Conservation (phyloP, 2,329 filamentous ascomycete species). For the Aureobasidium leucospermi region DNA sequence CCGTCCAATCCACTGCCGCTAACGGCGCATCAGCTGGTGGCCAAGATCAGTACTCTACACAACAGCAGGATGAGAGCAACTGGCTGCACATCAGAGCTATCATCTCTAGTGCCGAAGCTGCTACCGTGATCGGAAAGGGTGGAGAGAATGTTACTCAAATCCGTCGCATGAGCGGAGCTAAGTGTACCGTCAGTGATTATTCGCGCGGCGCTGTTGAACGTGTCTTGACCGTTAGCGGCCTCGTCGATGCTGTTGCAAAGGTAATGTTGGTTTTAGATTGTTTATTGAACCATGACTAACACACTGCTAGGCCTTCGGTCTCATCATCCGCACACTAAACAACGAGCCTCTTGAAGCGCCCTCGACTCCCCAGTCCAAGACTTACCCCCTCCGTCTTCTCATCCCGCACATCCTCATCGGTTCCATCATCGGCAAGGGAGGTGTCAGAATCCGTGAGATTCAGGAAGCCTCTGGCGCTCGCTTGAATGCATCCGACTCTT, state of each 20-base stretch:
- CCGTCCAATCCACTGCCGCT: slow-evolving; percentile 49
- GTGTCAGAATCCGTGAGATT: slow-evolving; percentile 93
- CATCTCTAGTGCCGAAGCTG: slow-evolving; percentile 94
- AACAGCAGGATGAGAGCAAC: slow-evolving; percentile 75
- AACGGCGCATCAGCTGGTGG: slow-evolving; percentile 47
- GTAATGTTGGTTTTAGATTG: slow-evolving; percentile 41
- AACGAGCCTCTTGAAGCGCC: slow-evolving; percentile 85
- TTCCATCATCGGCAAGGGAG: slow-evolving; percentile 96
- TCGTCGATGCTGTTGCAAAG: slow-evolving; percentile 95
- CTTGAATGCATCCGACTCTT: slow-evolving; percentile 91
- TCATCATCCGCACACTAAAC: slow-evolving; percentile 97
- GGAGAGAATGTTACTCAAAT: slow-evolving; percentile 98
- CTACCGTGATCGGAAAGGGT: slow-evolving; percentile 96
- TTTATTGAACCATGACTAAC: slow-evolving; percentile 22
- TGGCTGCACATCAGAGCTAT: slow-evolving; percentile 98
- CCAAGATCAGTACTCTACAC: slow-evolving; percentile 24
- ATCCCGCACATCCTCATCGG: slow-evolving; percentile 97
- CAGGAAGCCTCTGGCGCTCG: slow-evolving; percentile 95
- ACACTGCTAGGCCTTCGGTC: slow-evolving; percentile 69
- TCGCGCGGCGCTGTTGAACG: slow-evolving; percentile 94
- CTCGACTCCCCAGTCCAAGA: slow-evolving; percentile 91
- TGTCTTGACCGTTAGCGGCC: slow-evolving; percentile 92
- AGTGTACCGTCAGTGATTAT: slow-evolving; percentile 98
- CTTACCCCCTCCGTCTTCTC: slow-evolving; percentile 88
- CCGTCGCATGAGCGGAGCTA: slow-evolving; percentile 86